These are phyloP conservation scores for Aquilaria malaccensis DNA, from an alignment of 345 rosid species.

Conservation along the genomic window DNA sequence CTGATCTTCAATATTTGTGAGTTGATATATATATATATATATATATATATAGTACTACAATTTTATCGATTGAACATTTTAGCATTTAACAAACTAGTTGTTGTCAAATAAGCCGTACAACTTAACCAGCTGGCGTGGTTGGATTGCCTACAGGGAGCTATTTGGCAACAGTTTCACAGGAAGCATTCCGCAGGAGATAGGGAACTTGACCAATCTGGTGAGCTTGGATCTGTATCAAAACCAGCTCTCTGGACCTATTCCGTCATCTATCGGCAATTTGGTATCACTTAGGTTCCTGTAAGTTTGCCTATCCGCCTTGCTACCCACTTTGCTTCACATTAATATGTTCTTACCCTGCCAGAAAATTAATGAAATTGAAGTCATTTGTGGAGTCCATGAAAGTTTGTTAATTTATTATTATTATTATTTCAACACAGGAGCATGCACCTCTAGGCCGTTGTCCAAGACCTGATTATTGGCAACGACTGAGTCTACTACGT, in stretches of 20 bases:
- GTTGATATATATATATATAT: neutral
- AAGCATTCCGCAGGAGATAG: slow-evolving; percentile 29
- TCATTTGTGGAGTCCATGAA: no score
- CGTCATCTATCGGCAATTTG: slow-evolving; percentile 33
- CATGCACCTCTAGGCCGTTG: no score
- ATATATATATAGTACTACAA: no score
- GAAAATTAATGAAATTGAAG: no score
- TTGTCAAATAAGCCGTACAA: no score
- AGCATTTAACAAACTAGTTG: neutral
- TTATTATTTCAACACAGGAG: no score
- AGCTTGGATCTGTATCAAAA: slow-evolving; percentile 31
- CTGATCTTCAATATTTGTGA: slow-evolving; percentile 43
- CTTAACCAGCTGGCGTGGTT: neutral
- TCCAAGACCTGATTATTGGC: no score
- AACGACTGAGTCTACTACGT: no score
- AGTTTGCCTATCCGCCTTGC: neutral
- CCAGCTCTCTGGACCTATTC: slow-evolving; percentile 30
- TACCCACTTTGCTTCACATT: neutral
- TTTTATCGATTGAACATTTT: neutral
- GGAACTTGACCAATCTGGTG: slow-evolving; percentile 27
- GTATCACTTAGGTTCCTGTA: slow-evolving; percentile 28
- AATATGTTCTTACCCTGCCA: no score
- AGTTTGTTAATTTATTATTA: no score
- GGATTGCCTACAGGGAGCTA: slow-evolving; percentile 18
- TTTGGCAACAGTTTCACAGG: slow-evolving; percentile 23